Evolutionary conservation across 441 rosid genomes (phyloP).

Genomic region (Mallotus japonicus): DNA sequence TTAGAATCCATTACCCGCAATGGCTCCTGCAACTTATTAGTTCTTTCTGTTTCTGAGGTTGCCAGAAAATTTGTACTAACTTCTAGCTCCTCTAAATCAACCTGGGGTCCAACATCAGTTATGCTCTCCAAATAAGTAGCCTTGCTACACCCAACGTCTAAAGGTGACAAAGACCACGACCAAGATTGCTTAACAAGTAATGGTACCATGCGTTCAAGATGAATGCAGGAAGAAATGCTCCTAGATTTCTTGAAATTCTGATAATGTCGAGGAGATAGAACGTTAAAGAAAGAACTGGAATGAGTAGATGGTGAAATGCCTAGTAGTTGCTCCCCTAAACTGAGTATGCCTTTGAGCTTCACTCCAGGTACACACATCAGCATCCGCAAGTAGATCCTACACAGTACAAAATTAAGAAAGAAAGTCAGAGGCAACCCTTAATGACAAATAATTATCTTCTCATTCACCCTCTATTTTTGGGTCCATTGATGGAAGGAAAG

Average conservation of each 20-base stretch:
- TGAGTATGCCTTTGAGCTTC: conserved; percentile 65
- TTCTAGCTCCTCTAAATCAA: conserved; percentile 45
- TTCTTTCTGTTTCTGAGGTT: conserved; percentile 41
- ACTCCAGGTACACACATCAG: conserved; percentile 77
- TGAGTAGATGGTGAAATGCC: conserved; percentile 65
- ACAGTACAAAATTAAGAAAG: conserved; percentile 23
- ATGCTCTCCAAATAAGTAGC: conserved; percentile 40
- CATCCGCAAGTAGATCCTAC: conserved; percentile 89
- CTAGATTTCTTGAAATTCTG: conserved; percentile 57
- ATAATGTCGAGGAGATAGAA: conserved; percentile 56
- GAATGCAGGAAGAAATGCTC: conserved; percentile 60
- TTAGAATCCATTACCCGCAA: conserved; percentile 86
- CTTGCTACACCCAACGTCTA: conserved; percentile 42
- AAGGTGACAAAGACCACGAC: conserved; percentile 67
- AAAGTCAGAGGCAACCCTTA: conserved; percentile 18
- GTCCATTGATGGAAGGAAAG: neutral
- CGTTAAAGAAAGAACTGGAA: conserved; percentile 59
- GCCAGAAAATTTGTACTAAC: conserved; percentile 34
- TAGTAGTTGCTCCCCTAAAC: conserved; percentile 60
- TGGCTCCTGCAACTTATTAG: conserved; percentile 44
- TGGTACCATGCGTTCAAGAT: conserved; percentile 57
- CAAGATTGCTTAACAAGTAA: conserved; percentile 80
- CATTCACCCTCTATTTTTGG: neutral
- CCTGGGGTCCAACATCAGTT: conserved; percentile 40
- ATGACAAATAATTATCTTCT: conserved; percentile 1